Evolutionary conservation across 192 early-diverging fungal species (phyloP), one percentile per base, ranked within the genome.

Genomic region (Backusella tarrabulga): DNA sequence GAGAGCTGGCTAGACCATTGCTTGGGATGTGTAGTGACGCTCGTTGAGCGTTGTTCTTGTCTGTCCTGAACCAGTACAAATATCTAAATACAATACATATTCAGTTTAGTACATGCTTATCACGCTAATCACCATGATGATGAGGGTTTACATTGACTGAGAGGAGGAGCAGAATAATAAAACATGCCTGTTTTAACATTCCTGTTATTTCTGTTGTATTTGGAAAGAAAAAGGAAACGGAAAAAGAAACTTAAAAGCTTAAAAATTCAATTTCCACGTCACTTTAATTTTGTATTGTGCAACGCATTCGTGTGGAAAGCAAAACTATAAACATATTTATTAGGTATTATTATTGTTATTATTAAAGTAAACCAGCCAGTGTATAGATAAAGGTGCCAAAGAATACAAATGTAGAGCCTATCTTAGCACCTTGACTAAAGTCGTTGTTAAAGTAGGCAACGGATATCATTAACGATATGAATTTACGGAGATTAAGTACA

Each of bases 401-500:
- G 75, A 95, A 92, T n/a, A 96, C 96, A 46, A 94, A 77, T 29
- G 83, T 74, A 34, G 93, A 87, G 14, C 96, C 96, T 26, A 88
- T 66, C 40, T 87, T 78, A 80, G 91, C 90, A 42, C 88, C 86
- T 1, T 76, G 74, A 6, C 90, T 89, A 78, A 97, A 90, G 1
- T 86, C 84, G 79, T 94, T 96, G 38, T 91, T 85, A 81, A 97
- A 97, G 35, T 93, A 84, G 34, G 92, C 66, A 17, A 97, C 85
- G 1, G 94, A 95, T 21, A 97, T 87, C 29, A 95, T 70, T 38
- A 97, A 78, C 15, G 92, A 93, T 11, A 92, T 91, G 52, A 95
- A 91, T 82, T 97, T 97, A 34, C 96, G 91, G 19, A 97, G 75
- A 68, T 92, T 94, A 11, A 97, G 85, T 8, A 97, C 92, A 21